Percentiles rank a stretch among this genome's conserved stretches.
These are phyloP conservation scores for Austroboletus eburneus DNA, from an alignment of 768 basidiomycete genomes.

Conservation along the genomic window DNA sequence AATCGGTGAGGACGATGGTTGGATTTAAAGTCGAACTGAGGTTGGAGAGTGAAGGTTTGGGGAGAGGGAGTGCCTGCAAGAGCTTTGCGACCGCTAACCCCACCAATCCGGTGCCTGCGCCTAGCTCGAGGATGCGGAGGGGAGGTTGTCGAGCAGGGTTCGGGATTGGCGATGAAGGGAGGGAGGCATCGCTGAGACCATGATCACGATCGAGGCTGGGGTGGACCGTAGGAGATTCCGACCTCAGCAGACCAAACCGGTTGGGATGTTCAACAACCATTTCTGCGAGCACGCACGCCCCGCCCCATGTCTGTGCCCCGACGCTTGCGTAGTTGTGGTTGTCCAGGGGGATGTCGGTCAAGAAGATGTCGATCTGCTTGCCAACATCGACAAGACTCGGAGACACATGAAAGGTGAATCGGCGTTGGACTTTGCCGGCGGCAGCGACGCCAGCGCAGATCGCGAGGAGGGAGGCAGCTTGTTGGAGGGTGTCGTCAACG, in stretches of 20 bases:
- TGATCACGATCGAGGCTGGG: no score
- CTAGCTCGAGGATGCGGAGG: slow-evolving; percentile 48
- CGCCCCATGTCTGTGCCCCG: slow-evolving; percentile 88
- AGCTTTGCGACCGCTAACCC: slow-evolving; percentile 39
- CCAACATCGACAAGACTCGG: no score
- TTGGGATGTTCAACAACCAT: slow-evolving; percentile 58
- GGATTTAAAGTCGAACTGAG: no score
- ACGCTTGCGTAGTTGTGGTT: slow-evolving; percentile 68
- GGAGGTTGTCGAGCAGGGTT: not conserved
- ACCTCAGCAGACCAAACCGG: slow-evolving; percentile 51
- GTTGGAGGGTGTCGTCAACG: slow-evolving; percentile 41
- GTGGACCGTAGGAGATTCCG: no score
- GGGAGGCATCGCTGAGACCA: no score
- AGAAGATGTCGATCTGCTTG: slow-evolving; percentile 33
- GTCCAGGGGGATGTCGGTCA: slow-evolving; percentile 68
- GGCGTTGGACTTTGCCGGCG: slow-evolving; percentile 53
- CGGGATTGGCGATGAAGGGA: no score
- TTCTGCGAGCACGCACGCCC: slow-evolving; percentile 76
- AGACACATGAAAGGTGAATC: slow-evolving; percentile 41
- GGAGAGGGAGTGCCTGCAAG: slow-evolving; percentile 11
- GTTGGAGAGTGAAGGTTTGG: no score
- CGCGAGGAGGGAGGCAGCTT: slow-evolving; percentile 61
- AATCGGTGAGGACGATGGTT: slow-evolving; percentile 45
- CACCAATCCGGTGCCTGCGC: slow-evolving; percentile 56
- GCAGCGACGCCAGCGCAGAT: slow-evolving; percentile 60